A percentile compares a stretch with the other conserved stretches of the same genome.
phyloP scores from a whole-genome alignment of 306 rosid species.

The Albizia julibrissin region DNA sequence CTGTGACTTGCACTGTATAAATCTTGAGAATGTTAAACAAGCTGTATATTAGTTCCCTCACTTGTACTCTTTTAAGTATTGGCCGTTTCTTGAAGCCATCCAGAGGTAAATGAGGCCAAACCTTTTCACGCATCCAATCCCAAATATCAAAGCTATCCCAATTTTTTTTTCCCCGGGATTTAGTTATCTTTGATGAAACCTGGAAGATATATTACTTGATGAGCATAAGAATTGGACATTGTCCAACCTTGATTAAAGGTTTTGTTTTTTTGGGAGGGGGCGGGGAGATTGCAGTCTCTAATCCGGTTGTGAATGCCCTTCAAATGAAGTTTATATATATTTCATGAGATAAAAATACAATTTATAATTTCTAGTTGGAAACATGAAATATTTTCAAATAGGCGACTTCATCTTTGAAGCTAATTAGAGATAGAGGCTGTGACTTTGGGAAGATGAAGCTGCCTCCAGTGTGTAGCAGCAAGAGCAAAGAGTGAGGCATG shows the following conservation, averaged over 20 bases:
- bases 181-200: neutral
- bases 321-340: neutral
- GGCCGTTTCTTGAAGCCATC: neutral
- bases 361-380: too few relatives aligned
- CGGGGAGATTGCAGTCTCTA: too few relatives aligned
- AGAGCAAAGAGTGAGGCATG: constrained; percentile 52
- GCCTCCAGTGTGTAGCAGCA: constrained; percentile 85
- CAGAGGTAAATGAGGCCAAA: neutral
- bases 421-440: constrained; percentile 81
- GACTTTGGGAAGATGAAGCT: constrained; percentile 78
- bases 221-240: too few relatives aligned
- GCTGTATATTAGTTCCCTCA: neutral
- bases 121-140: neutral
- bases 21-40: neutral
- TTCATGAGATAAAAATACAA: neutral
- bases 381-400: constrained; percentile 39
- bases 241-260: too few relatives aligned
- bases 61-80: neutral
- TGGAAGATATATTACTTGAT: neutral
- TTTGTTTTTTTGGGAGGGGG: too few relatives aligned
- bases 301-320: too few relatives aligned
- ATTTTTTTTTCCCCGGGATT: too few relatives aligned
- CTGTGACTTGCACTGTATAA: neutral
- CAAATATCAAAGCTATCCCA: neutral
- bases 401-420: constrained; percentile 75